phyloP scores from a whole-genome alignment of 2,329 filamentous ascomycete species.

The Fusarium fujikuroi region DNA sequence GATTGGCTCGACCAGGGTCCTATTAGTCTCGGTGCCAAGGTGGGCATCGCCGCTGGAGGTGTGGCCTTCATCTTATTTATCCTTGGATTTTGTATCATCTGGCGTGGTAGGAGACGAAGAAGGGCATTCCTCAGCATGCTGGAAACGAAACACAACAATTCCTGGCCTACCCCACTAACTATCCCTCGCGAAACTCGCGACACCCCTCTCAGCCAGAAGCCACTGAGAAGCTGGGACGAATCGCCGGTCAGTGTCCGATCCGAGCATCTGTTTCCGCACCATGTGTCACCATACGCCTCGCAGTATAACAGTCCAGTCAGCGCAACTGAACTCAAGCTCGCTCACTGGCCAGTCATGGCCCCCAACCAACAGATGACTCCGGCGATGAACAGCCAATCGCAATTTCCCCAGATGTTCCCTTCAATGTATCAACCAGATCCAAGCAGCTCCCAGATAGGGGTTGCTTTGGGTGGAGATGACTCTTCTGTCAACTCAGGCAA shows the following conservation, averaged over 20 bases:
- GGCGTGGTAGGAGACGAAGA: constrained; percentile 66
- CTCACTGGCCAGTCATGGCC: not conserved
- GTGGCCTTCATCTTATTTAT: constrained; percentile 60
- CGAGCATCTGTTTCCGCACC: not conserved
- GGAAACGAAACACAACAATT: not conserved
- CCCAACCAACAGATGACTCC: not conserved
- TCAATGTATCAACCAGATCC: constrained; percentile 2
- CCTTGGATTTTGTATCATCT: constrained; percentile 64
- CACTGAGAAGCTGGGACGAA: constrained; percentile 59
- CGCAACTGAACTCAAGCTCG: constrained; percentile 2
- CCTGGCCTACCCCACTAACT: constrained; percentile 53
- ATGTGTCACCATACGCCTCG: not conserved
- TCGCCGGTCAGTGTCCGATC: constrained; percentile 57
- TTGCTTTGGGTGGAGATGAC: constrained; percentile 2
- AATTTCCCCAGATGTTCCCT: not conserved
- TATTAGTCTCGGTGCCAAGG: constrained; percentile 64
- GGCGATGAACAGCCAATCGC: not conserved
- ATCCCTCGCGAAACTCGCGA: constrained; percentile 45
- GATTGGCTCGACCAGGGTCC: constrained; percentile 56
- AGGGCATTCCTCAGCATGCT: constrained; percentile 56
- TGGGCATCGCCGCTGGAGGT: constrained; percentile 66
- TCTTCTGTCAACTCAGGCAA: not conserved
- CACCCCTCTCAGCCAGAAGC: constrained; percentile 60
- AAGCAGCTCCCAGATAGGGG: constrained; percentile 1
- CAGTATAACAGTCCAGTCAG: constrained; percentile 2